These are phyloP conservation scores for Entophlyctis helioformis DNA, from an alignment of 192 early-diverging fungal genomes.

Conservation along the genomic window DNA sequence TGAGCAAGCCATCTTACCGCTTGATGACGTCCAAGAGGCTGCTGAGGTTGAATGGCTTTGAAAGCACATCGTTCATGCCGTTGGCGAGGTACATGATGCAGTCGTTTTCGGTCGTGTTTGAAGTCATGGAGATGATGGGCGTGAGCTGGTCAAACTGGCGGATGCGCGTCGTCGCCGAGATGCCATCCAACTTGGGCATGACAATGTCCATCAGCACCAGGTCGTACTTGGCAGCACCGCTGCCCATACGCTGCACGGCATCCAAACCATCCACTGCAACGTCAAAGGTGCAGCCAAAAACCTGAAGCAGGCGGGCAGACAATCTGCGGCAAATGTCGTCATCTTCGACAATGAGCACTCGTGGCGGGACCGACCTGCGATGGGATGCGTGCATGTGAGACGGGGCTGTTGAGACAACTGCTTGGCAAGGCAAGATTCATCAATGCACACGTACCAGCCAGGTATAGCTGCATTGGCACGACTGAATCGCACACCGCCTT, in stretches of 20 bases:
- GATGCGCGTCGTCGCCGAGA: conserved; percentile 56
- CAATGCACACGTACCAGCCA: not conserved
- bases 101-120: conserved; percentile 50
- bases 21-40: conserved; percentile 12
- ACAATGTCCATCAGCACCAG: conserved; percentile 67
- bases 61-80: conserved; percentile 65
- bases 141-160: conserved; percentile 57
- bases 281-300: conserved; percentile 59
- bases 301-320: conserved; percentile 35
- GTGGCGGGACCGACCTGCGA: conserved; percentile 4
- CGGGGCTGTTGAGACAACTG: too few relatives aligned
- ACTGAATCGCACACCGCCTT: conserved; percentile 12
- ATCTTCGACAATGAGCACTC: conserved; percentile 59
- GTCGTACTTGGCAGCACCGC: conserved; percentile 57
- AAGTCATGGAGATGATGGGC: conserved; percentile 69
- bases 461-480: conserved; percentile 12
- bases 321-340: conserved; percentile 31
- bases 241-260: conserved; percentile 46
- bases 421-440: not conserved
- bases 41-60: conserved; percentile 50
- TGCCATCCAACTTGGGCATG: conserved; percentile 62
- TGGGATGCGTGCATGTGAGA: not conserved
- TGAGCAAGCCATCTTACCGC: conserved; percentile 2
- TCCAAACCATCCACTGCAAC: conserved; percentile 56
- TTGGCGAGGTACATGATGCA: conserved; percentile 52